phyloP scores from a whole-genome alignment of 2,329 filamentous ascomycete genomes.

The Neonectria coccinea region DNA sequence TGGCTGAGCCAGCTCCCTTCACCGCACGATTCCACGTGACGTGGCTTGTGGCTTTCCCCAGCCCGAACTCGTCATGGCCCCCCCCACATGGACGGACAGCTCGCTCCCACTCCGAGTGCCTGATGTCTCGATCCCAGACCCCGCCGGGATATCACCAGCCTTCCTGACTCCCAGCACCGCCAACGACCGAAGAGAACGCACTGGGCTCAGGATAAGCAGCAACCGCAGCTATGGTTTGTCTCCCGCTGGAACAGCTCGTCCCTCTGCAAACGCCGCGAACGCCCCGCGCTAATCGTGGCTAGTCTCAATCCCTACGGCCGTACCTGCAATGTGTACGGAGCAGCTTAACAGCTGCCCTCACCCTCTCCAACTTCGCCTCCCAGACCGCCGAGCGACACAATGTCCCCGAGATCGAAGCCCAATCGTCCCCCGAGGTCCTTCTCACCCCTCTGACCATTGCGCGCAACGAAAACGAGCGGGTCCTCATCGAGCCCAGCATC shows the following conservation, averaged over 20 bases:
- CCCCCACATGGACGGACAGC: slow-evolving; percentile 24
- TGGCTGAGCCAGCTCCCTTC: slow-evolving; percentile 2
- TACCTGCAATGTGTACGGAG: slow-evolving; percentile 97
- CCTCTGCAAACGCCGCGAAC: not conserved
- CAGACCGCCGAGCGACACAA: slow-evolving; percentile 98
- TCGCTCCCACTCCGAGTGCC: slow-evolving; percentile 26
- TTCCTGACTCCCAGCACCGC: slow-evolving; percentile 26
- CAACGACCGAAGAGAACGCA: slow-evolving; percentile 16
- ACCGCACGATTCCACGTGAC: slow-evolving; percentile 18
- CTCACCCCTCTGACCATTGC: slow-evolving; percentile 91
- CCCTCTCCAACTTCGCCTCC: slow-evolving; percentile 92
- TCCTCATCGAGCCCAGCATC: slow-evolving; percentile 95
- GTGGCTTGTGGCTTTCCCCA: slow-evolving; percentile 26
- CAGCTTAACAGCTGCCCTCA: slow-evolving; percentile 92
- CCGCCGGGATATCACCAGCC: slow-evolving; percentile 28
- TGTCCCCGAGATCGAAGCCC: slow-evolving; percentile 95
- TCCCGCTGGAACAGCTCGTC: not conserved
- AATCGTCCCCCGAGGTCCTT: slow-evolving; percentile 91
- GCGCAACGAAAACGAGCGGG: slow-evolving; percentile 96
- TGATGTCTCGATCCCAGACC: slow-evolving; percentile 29
- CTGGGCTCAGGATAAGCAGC: slow-evolving; percentile 25
- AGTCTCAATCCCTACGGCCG: slow-evolving; percentile 96
- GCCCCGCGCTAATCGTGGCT: slow-evolving; percentile 37
- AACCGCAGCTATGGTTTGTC: slow-evolving; percentile 37
- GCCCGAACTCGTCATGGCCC: slow-evolving; percentile 27